phyloP scores from a whole-genome alignment of 2,329 filamentous ascomycete genomes.

The Passalora sequoiae region DNA sequence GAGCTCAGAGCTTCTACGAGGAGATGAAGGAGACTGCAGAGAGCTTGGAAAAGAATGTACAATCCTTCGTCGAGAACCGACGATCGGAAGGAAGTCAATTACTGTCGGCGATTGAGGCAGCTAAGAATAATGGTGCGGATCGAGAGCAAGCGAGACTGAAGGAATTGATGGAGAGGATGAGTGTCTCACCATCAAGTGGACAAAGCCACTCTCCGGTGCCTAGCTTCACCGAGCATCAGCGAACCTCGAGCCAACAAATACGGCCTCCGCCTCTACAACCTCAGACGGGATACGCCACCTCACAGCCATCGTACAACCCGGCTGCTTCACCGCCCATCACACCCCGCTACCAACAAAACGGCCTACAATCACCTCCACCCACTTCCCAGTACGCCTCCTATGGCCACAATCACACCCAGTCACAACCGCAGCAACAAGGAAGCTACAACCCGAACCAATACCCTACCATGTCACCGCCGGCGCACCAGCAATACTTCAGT shows the following conservation, averaged over 20 bases:
- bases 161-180: constrained; percentile 92
- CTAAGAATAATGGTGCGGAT: constrained; percentile 66
- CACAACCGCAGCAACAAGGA: constrained; percentile 14
- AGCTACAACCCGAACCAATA: constrained; percentile 46
- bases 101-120: constrained; percentile 79
- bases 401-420: constrained; percentile 11
- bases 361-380: constrained; percentile 29
- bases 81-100: constrained; percentile 86
- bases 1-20: constrained; percentile 86
- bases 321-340: constrained; percentile 44
- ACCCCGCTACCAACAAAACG: constrained; percentile 39
- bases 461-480: constrained; percentile 46
- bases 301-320: constrained; percentile 45
- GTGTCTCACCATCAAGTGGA: constrained; percentile 59
- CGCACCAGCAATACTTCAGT: constrained; percentile 54
- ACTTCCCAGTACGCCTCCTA: constrained; percentile 21
- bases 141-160: constrained; percentile 79
- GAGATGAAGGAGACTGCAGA: constrained; percentile 58
- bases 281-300: constrained; percentile 38
- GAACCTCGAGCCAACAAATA: constrained; percentile 20
- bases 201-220: constrained; percentile 37
- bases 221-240: constrained; percentile 21
- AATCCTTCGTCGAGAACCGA: constrained; percentile 93
- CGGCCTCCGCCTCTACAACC: constrained; percentile 40
- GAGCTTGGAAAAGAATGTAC: constrained; percentile 51